Evolutionary conservation across 1,284 basidiomycete genomes (phyloP), one percentile per base, ranked within the genome.

Genomic region (Cronartium ribicola): DNA sequence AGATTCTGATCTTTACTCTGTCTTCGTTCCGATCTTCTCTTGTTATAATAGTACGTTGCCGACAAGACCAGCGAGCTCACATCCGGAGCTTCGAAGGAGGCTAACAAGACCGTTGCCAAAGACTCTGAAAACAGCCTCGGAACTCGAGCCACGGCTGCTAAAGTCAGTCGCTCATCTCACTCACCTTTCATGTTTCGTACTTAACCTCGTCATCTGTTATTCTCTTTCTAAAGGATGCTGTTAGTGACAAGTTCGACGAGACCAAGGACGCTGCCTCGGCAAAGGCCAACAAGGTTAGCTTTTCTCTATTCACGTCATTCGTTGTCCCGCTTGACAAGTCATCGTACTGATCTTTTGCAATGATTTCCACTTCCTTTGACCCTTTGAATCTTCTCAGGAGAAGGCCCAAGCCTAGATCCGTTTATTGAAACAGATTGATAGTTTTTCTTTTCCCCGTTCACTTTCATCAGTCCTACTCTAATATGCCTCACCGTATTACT

Each of bases 61-160:
- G 78, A 79, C 67, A 75, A 73, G 55, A 68, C 77, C 74, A 63
- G 75, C 64, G 67, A 67, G 51, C 64, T 72, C 40, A 69, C 43
- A 40, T 59, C 72, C 55, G 48, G 55, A 13, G 74, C 76, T 46
- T 79, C 78, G 51, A 78, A 78, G 73, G 78, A 78, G 68, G 77
- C 76, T 46, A 77, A 78, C 79, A 79, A 77, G 76, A 59, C 76
- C 36, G 72, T 77, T 62, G 77, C 78, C 51, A 78, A 79, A 77
- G 75, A 78, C 75, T 69, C 69, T 44, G 62, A 78, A 69, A 75
- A 76, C 44, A 72, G 73, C 55, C 29, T 79, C 57, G 65, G 73
- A 37, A 76, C 75, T 37, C 76, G 78, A 40, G 71, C 76, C 40
- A 57, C 70, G 4, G 77, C 77, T 43, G 77, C 70, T 57, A 75